Conservation (phyloP, 1,284 basidiomycete genomes). For the Tranzscheliella williamsii region DNA sequence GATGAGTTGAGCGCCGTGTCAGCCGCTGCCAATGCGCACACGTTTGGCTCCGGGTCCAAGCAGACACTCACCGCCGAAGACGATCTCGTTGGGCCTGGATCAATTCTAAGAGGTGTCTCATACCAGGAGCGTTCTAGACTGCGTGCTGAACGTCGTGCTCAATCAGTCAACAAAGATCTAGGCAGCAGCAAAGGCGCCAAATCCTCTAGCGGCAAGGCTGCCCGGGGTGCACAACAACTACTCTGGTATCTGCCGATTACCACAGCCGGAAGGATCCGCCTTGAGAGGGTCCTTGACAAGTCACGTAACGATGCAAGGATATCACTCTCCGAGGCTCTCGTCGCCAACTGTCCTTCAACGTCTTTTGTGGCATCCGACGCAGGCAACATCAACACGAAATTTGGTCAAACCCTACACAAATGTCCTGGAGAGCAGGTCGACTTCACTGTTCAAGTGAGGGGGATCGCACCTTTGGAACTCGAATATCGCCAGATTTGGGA, state of each 20-base stretch:
- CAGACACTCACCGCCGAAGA: slow-evolving; percentile 3
- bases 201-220: not conserved
- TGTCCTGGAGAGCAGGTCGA: slow-evolving; percentile 51
- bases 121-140: slow-evolving; percentile 30
- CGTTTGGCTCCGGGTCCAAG: not conserved
- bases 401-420: slow-evolving; percentile 23
- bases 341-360: slow-evolving; percentile 55
- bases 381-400: not conserved
- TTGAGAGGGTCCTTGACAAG: slow-evolving; percentile 54
- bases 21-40: slow-evolving; percentile 9
- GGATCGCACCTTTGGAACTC: slow-evolving; percentile 52
- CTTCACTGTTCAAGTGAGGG: slow-evolving; percentile 44
- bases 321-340: slow-evolving; percentile 36
- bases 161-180: slow-evolving; percentile 1
- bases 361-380: slow-evolving; percentile 23
- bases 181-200: not conserved
- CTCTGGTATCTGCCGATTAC: slow-evolving; percentile 49
- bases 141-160: slow-evolving; percentile 23
- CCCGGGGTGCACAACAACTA: slow-evolving; percentile 14
- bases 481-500: slow-evolving; percentile 39
- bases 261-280: slow-evolving; percentile 43
- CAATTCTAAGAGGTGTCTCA: slow-evolving; percentile 25
- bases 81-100: slow-evolving; percentile 28
- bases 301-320: slow-evolving; percentile 49
- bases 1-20: slow-evolving; percentile 23